phyloP scores from a whole-genome alignment of 169 alveolate species.

The Eimeria tenella region DNA sequence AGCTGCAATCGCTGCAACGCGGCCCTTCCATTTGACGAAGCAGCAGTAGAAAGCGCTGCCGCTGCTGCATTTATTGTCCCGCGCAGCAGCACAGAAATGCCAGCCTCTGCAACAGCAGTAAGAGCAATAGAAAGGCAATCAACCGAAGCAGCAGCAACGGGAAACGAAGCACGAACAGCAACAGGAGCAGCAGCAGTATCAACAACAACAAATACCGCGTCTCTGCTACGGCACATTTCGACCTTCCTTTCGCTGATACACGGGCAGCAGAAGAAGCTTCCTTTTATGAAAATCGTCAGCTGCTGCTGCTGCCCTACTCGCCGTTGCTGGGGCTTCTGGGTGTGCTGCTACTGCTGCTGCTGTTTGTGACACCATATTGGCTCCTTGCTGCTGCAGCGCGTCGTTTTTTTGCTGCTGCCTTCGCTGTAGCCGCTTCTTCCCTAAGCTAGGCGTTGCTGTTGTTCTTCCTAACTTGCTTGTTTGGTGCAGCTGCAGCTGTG shows the following conservation, averaged over 20 bases:
- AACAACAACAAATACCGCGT: neutral
- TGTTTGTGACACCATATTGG: too few species aligned
- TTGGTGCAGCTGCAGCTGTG: too few species aligned
- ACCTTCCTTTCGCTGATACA: constrained; percentile 18
- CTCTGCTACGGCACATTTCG: constrained; percentile 32
- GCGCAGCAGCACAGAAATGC: neutral
- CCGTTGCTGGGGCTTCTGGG: neutral
- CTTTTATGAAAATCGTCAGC: constrained; percentile 48
- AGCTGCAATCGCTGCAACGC: constrained; percentile 2
- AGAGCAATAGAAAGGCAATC: neutral
- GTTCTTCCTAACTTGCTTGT: too few species aligned
- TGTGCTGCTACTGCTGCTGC: neutral
- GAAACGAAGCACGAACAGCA: neutral
- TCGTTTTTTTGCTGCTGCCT: neutral
- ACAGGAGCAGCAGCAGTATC: neutral
- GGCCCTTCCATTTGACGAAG: neutral
- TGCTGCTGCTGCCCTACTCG: neutral
- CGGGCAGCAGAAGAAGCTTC: constrained; percentile 37
- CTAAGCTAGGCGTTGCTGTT: too few species aligned
- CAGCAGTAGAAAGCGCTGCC: neutral
- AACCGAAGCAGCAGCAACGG: neutral
- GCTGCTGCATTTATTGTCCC: constrained; percentile 20
- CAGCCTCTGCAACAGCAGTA: neutral
- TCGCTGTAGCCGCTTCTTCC: neutral
- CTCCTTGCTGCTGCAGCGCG: too few species aligned